A percentile compares a stretch with the other conserved stretches of the same genome.
These are phyloP conservation scores for Acrocalymma vagum DNA, from an alignment of 2,329 filamentous ascomycete genomes.

Conservation along the genomic window DNA sequence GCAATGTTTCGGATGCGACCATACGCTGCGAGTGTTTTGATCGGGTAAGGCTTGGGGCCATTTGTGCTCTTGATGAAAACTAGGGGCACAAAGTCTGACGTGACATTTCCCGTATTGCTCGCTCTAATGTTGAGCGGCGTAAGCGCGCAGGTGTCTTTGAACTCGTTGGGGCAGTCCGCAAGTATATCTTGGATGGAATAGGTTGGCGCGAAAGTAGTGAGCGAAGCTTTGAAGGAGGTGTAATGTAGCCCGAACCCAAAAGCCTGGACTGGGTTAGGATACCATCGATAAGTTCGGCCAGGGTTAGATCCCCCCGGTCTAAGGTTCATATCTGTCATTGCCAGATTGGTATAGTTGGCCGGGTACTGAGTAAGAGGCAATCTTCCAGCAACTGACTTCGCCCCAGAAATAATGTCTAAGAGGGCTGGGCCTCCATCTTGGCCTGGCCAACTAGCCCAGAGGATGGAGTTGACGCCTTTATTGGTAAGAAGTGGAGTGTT, in stretches of 20 bases:
- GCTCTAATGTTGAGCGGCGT: conserved; percentile 51
- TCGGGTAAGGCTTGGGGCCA: conserved; percentile 60
- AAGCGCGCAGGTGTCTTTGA: conserved; percentile 47
- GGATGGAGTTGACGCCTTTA: conserved; percentile 58
- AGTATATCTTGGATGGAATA: conserved; percentile 49
- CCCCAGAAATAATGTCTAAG: conserved; percentile 63
- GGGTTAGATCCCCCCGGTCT: conserved; percentile 56
- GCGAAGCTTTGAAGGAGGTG: conserved; percentile 58
- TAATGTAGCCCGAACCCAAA: conserved; percentile 68
- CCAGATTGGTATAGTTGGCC: conserved; percentile 58
- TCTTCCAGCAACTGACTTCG: conserved; percentile 60
- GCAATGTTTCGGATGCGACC: conserved; percentile 52
- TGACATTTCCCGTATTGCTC: conserved; percentile 56
- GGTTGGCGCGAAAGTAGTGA: conserved; percentile 13
- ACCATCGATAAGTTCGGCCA: conserved; percentile 69
- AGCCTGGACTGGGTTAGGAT: conserved; percentile 58
- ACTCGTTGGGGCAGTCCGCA: conserved; percentile 39
- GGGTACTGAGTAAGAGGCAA: conserved; percentile 67
- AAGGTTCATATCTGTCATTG: conserved; percentile 65
- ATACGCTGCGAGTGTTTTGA: conserved; percentile 63
- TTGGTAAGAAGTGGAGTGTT: conserved; percentile 58
- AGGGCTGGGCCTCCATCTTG: conserved; percentile 67
- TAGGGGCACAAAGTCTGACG: conserved; percentile 63
- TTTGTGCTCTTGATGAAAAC: conserved; percentile 59
- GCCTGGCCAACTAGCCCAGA: conserved; percentile 69